phyloP scores from a whole-genome alignment of 768 basidiomycete species.

The Tremella yokohamensis region DNA sequence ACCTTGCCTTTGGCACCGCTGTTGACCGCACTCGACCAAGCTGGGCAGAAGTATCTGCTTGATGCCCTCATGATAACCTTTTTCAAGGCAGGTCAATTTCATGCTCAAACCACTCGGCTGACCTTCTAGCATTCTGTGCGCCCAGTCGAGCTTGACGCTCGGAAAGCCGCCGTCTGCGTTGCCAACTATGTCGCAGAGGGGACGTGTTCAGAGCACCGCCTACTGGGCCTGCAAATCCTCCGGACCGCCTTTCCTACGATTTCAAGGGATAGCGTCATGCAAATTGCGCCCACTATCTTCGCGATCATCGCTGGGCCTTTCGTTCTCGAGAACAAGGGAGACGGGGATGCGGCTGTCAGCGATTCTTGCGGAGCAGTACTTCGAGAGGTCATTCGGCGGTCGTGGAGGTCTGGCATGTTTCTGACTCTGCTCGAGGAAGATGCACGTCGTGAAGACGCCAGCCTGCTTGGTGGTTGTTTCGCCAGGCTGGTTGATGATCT shows the following conservation, averaged over 20 bases:
- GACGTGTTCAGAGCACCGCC: slow-evolving; percentile 26
- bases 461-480: not conserved
- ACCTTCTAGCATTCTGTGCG: slow-evolving; percentile 22
- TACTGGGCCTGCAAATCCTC: slow-evolving; percentile 29
- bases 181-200: slow-evolving; percentile 22
- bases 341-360: slow-evolving; percentile 20
- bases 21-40: slow-evolving; percentile 17
- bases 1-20: slow-evolving; percentile 24
- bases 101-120: not conserved
- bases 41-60: slow-evolving; percentile 26
- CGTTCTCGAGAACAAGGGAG: slow-evolving; percentile 15
- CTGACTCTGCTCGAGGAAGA: slow-evolving; percentile 24
- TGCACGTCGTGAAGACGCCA: not conserved
- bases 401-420: slow-evolving; percentile 34
- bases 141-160: slow-evolving; percentile 27
- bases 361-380: slow-evolving; percentile 24
- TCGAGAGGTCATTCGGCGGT: slow-evolving; percentile 9
- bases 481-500: not conserved
- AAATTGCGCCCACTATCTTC: slow-evolving; percentile 24
- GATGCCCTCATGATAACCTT: slow-evolving; percentile 33
- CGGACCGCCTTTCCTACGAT: slow-evolving; percentile 25
- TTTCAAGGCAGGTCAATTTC: slow-evolving; percentile 31
- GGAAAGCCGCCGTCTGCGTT: slow-evolving; percentile 24
- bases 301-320: slow-evolving; percentile 16
- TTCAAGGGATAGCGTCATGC: slow-evolving; percentile 19